phyloP scores from a whole-genome alignment of 2,329 filamentous ascomycete genomes.

The Ophiostoma piceae region DNA sequence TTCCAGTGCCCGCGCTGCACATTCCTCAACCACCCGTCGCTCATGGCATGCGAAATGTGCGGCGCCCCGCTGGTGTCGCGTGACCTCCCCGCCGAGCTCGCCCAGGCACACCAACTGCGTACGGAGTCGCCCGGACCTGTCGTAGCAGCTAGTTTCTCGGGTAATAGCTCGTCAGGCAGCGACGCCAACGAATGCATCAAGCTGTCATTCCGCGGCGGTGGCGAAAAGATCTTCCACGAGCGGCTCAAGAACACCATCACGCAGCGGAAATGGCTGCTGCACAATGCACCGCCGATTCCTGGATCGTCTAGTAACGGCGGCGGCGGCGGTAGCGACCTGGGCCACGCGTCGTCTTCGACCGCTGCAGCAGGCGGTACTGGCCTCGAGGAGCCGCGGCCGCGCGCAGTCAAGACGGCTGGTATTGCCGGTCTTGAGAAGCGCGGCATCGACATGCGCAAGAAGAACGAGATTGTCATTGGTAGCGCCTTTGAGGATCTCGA shows the following conservation, averaged over 20 bases:
- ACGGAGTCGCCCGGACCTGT: slow-evolving; percentile 75
- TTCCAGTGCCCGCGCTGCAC: slow-evolving; percentile 82
- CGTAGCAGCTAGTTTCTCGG: slow-evolving; percentile 39
- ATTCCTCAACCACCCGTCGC: slow-evolving; percentile 84
- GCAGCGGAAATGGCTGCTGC: slow-evolving; percentile 91
- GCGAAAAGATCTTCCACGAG: slow-evolving; percentile 86
- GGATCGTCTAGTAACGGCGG: slow-evolving; percentile 41
- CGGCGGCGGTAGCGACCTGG: background rate
- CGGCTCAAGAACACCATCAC: slow-evolving; percentile 80
- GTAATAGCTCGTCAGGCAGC: slow-evolving; percentile 28
- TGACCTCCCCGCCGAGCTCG: slow-evolving; percentile 39
- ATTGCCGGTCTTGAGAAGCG: slow-evolving; percentile 89
- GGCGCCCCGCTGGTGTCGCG: slow-evolving; percentile 65
- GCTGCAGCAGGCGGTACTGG: slow-evolving; percentile 23
- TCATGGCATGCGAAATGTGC: slow-evolving; percentile 85
- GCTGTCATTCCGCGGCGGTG: slow-evolving; percentile 82
- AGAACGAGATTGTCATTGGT: slow-evolving; percentile 89
- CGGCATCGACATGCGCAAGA: slow-evolving; percentile 77
- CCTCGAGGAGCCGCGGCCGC: slow-evolving; percentile 10
- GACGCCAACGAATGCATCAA: slow-evolving; percentile 75
- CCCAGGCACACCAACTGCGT: slow-evolving; percentile 42
- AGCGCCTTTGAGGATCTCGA: slow-evolving; percentile 94
- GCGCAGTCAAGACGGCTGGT: slow-evolving; percentile 60
- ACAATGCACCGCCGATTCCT: slow-evolving; percentile 82
- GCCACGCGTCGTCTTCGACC: slow-evolving; percentile 20